Evolutionary conservation across 1,284 basidiomycete genomes (phyloP).

Genomic region (Porogramme epimiltina): DNA sequence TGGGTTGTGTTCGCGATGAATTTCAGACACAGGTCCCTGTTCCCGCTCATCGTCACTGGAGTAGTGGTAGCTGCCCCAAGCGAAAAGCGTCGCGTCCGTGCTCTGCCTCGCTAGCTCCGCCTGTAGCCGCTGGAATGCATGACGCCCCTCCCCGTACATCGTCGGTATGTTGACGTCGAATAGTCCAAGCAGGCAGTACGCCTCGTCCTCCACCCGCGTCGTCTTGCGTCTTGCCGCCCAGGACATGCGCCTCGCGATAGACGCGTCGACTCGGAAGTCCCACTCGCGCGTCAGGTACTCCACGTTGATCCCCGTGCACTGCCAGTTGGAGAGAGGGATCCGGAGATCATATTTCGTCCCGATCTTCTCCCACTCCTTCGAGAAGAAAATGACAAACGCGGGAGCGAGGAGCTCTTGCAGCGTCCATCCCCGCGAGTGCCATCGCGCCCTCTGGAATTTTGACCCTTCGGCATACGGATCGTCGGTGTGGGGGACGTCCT

Average conservation of each 20-base stretch:
- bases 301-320: background rate
- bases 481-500: background rate
- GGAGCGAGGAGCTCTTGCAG: slow-evolving; percentile 5
- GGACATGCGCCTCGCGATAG: background rate
- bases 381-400: background rate
- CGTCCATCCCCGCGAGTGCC: slow-evolving; percentile 1
- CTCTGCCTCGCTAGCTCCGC: background rate
- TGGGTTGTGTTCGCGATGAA: no score
- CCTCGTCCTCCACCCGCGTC: background rate
- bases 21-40: no score
- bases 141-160: slow-evolving; percentile 1
- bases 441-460: background rate
- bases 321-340: background rate
- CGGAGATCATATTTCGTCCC: background rate
- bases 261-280: background rate
- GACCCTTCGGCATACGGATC: background rate
- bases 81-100: no score
- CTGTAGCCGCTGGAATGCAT: slow-evolving; percentile 1
- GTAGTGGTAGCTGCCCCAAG: no score
- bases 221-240: background rate
- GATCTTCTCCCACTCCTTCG: background rate
- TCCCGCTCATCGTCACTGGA: no score
- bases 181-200: background rate
- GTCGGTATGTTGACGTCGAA: background rate
- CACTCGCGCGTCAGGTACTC: background rate